Evolutionary conservation across 345 rosid species (phyloP).

Genomic region (Eucalyptus pauciflora): DNA sequence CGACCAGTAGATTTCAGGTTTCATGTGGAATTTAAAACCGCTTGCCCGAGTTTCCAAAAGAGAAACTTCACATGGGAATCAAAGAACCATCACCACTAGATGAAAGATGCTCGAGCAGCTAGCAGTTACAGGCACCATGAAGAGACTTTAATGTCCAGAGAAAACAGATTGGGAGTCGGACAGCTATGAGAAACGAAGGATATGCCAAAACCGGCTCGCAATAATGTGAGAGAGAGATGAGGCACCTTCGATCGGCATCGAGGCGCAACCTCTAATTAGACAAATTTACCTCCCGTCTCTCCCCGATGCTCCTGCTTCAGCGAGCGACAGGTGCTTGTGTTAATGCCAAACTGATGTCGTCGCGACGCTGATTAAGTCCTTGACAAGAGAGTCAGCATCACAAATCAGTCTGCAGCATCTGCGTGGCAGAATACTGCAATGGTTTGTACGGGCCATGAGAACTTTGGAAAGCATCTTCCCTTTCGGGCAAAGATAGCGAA

Average conservation of each 20-base stretch:
- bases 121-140: not conserved
- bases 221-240: not conserved
- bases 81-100: not conserved
- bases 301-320: not conserved
- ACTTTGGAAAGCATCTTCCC: not conserved
- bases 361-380: not conserved
- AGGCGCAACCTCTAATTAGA: not conserved
- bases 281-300: not conserved
- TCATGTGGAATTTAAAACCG: no score
- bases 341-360: not conserved
- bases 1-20: no score
- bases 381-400: not conserved
- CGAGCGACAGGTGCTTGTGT: not conserved
- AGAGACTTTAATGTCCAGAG: not conserved
- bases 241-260: not conserved
- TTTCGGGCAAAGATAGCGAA: not conserved
- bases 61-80: not conserved
- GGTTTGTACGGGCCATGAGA: not conserved
- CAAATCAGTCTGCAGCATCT: not conserved
- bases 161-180: not conserved
- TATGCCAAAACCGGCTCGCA: not conserved
- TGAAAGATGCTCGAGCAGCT: not conserved
- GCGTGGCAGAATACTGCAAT: not conserved
- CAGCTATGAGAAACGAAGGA: not conserved
- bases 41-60: not conserved